Evolutionary conservation across 768 basidiomycete genomes (phyloP), one percentile per base, ranked within the genome.

Genomic region (Lactarius psammicola): DNA sequence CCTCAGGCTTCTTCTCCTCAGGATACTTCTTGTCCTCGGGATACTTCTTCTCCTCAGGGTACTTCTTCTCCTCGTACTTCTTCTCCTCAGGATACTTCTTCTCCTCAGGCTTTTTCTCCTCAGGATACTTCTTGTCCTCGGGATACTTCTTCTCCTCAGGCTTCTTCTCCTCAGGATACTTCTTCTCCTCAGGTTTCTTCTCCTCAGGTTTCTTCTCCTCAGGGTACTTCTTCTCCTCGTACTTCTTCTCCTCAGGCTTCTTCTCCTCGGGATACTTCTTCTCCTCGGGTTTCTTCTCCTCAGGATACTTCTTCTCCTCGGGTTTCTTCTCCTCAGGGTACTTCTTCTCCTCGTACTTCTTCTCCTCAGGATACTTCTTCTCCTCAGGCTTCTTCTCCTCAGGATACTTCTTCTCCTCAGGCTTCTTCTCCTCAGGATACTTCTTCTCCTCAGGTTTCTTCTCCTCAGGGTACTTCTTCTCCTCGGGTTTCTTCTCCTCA

Each of bases 131-230:
- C 44, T 38, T 31, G 10, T 6, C 33, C 44, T 60, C 31, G 18
- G 42, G 59, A 9, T 49, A 23, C 31, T 60, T 60, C 44, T 51
- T 33, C 33, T 60, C n/a, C n/a, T n/a, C n/a, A n/a, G n/a, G n/a
- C n/a, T n/a, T n/a, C n/a, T n/a, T n/a, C n/a, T n/a, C 46, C 46
- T 60, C 23, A 28, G n/a, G 49, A 4, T 51, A 28, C 60, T 53
- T 61, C 34, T 53, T 61, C 26, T 36, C 51, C 49, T 53, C 34
- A 8, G n/a, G n/a, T n/a, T n/a, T n/a, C n/a, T n/a, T n/a, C n/a
- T 38, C 18, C 51, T n/a, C n/a, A n/a, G n/a, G n/a, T n/a, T 61
- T 33, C 44, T 60, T 49, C 42, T 60, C n/a, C 49, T 38, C 26
- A 18, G 57, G 40, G 3, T 51, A 36, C 36, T 61, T 61, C 49